Base-by-base conservation (phyloP, 148 eudicot genomes). In the Rhododendron simsii region DNA sequence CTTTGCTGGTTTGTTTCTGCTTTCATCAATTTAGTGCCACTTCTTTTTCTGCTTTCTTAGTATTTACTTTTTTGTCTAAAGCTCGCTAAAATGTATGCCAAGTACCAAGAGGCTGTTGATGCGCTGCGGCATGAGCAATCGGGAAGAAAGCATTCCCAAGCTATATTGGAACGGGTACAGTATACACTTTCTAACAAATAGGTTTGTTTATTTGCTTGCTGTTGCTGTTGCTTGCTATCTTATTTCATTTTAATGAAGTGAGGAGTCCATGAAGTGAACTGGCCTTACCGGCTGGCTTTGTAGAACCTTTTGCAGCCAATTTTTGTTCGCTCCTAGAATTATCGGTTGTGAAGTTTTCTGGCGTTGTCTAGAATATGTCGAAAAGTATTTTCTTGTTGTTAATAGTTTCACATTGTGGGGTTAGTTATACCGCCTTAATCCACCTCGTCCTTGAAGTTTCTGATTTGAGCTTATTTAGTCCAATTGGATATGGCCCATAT, bases 91-190 rank as follows among this genome's bases (percentile, higher is more conserved):
- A 93, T 97, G 93, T 97, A 95, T 86, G 87, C 93, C 63, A 97
- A 94, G 85, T 97, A 95, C 92, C 99, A 97, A 90, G 99, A 97
- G 93, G 96, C 98, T 84, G 93, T 94, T 71, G 99, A 97, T 88
- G 98, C 99, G 39, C 85, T 95, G 84, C 92, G 92, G 33, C 99
- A 97, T 85, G 99, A 97, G 84, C 98, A 95, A 85, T 81, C 93
- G 90, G 99, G 98, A 35, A 91, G 96, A 91, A 95, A 95, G 88
- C 96, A 97, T 87, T 87, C 96, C 33, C 93, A 97, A 90, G 96
- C 95, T 16, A 90, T 94, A 84, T 87, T 97, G 87, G 95, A 97
- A 85, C 86, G 96, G 86, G 95, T 94, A 89, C 59, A 69, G 69
- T 71, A 14, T 18, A 20, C 23, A 23, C 10, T 33, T 50, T 78